Evolutionary conservation across 1,139 yeast genomes (phyloP).

Genomic region (Yamadazyma mexicana): DNA sequence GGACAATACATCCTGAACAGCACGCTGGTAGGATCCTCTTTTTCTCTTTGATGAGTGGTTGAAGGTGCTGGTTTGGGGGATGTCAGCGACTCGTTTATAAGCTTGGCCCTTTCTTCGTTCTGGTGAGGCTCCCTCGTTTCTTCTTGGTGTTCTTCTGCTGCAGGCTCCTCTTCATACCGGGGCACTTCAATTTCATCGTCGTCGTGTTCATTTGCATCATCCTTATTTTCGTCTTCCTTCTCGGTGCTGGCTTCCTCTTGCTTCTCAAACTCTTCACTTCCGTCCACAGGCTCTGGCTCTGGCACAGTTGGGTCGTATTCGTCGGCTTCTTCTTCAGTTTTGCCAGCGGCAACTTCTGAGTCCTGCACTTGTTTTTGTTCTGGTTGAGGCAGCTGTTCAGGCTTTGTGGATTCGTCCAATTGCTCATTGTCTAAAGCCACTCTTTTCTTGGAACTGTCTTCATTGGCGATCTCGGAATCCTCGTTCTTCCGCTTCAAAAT

Average conservation of each 20-base stretch:
- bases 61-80: slow-evolving; percentile 17
- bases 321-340: slow-evolving; percentile 8
- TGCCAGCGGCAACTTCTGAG: slow-evolving; percentile 12
- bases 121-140: background rate
- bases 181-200: slow-evolving; percentile 6
- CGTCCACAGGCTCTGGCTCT: slow-evolving; percentile 10
- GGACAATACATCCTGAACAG: slow-evolving; percentile 73
- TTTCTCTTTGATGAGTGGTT: slow-evolving; percentile 25
- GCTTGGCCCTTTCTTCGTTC: background rate
- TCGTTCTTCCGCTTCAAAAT: slow-evolving; percentile 69
- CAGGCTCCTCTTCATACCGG: slow-evolving; percentile 1
- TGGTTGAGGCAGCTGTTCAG: slow-evolving; percentile 20
- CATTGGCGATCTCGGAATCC: slow-evolving; percentile 38
- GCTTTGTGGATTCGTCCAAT: slow-evolving; percentile 25
- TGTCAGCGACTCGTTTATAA: background rate
- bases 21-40: slow-evolving; percentile 56
- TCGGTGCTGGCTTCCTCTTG: slow-evolving; percentile 7
- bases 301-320: slow-evolving; percentile 16
- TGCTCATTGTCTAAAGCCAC: slow-evolving; percentile 69
- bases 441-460: slow-evolving; percentile 51
- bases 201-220: slow-evolving; percentile 6
- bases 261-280: slow-evolving; percentile 3
- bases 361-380: slow-evolving; percentile 48
- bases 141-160: background rate
- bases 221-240: slow-evolving; percentile 6